Percentiles rank a stretch among this genome's conserved stretches.
Conservation (phyloP, 2,329 filamentous ascomycete genomes). For the Purpureocillium lavendulum region DNA sequence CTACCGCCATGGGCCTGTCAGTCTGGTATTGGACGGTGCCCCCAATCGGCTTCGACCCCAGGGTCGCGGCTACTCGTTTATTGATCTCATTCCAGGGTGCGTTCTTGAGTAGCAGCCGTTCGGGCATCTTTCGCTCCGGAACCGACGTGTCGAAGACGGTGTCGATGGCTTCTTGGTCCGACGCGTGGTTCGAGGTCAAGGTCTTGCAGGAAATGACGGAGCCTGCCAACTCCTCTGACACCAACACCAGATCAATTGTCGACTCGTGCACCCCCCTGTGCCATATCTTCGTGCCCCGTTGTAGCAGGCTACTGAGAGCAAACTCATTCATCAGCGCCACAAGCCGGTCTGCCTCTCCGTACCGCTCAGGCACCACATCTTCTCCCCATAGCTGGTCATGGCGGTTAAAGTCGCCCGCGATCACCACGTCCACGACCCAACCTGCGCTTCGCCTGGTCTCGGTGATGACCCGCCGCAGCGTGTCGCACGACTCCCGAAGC, state of each 20-base stretch:
- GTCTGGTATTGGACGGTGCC: no score
- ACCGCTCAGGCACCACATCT: background rate
- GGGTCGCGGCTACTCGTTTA: no score
- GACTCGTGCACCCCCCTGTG: conserved; percentile 11
- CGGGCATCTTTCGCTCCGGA: no score
- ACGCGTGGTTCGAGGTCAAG: conserved; percentile 11
- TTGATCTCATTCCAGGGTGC: no score
- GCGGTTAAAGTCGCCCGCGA: no score
- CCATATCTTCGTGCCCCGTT: conserved; percentile 24
- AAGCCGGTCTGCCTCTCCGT: background rate
- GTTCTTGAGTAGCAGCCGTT: no score
- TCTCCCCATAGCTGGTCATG: background rate
- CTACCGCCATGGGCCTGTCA: no score
- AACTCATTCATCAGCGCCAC: background rate
- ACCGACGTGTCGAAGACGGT: background rate
- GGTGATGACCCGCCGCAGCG: background rate
- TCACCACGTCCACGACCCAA: background rate
- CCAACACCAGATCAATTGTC: no score
- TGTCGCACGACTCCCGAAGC: background rate
- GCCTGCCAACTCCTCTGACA: no score
- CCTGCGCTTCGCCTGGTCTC: background rate
- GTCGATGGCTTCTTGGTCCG: background rate
- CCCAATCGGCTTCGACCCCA: no score
- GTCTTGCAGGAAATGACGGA: conserved; percentile 8
- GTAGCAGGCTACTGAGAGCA: conserved; percentile 21